Conservation (phyloP, 2,329 filamentous ascomycete species). For the Cercospora citrullina region DNA sequence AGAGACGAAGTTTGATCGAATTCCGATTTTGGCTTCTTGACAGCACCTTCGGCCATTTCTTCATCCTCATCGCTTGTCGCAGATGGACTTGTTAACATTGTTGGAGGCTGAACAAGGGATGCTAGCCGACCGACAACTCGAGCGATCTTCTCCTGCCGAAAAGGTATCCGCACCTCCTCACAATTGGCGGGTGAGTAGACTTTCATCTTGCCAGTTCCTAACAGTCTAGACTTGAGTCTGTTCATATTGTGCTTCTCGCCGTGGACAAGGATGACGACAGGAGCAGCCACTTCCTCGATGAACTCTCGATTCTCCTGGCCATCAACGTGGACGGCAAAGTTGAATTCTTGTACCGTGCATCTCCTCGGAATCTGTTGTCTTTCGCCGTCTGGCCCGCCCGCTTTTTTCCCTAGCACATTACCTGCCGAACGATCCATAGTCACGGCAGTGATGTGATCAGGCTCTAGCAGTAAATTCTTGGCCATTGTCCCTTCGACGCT, state of each 20-base stretch:
- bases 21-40: slow-evolving; percentile 43
- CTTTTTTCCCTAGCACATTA: slow-evolving; percentile 33
- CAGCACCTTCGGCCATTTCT: slow-evolving; percentile 32
- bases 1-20: slow-evolving; percentile 45
- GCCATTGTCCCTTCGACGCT: slow-evolving; percentile 99
- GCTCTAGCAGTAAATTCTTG: slow-evolving; percentile 90
- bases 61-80: slow-evolving; percentile 48
- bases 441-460: slow-evolving; percentile 89
- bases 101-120: slow-evolving; percentile 67
- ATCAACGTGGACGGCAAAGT: slow-evolving; percentile 95
- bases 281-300: slow-evolving; percentile 88
- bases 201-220: slow-evolving; percentile 88
- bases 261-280: slow-evolving; percentile 94
- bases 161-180: slow-evolving; percentile 91
- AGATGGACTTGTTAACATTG: slow-evolving; percentile 37
- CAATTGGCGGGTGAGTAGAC: slow-evolving; percentile 93
- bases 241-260: slow-evolving; percentile 99
- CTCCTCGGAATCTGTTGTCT: slow-evolving; percentile 88
- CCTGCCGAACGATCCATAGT: slow-evolving; percentile 60
- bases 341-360: slow-evolving; percentile 91
- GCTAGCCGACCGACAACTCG: slow-evolving; percentile 95
- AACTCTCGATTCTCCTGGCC: slow-evolving; percentile 95
- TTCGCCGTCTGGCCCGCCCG: slow-evolving; percentile 62
- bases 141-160: slow-evolving; percentile 90
- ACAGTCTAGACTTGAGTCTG: slow-evolving; percentile 87